Conservation (phyloP, 768 basidiomycete species). For the Termitomyces sp. region DNA sequence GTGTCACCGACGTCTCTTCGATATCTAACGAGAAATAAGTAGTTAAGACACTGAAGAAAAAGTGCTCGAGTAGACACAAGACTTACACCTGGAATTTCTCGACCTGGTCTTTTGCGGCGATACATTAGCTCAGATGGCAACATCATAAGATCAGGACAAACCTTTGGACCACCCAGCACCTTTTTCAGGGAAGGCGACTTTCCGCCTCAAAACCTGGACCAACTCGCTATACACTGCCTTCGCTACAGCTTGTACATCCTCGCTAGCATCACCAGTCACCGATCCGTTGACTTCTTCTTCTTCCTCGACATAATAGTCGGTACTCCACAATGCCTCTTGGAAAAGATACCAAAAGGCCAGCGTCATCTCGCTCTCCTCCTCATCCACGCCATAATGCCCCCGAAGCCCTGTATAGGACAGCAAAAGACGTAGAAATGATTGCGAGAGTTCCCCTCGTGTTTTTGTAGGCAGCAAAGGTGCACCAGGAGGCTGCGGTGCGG, state of each 20-base stretch:
- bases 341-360: slow-evolving; percentile 89
- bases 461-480: slow-evolving; percentile 16
- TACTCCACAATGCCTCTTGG: slow-evolving; percentile 82
- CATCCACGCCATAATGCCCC: slow-evolving; percentile 78
- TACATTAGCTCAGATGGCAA: background rate
- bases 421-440: slow-evolving; percentile 68
- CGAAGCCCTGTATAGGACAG: slow-evolving; percentile 70
- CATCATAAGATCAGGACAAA: slow-evolving; percentile 28
- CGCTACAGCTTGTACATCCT: slow-evolving; percentile 41
- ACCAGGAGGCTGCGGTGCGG: slow-evolving; percentile 20
- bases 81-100: slow-evolving; percentile 79
- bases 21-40: slow-evolving; percentile 45
- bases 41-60: background rate
- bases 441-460: slow-evolving; percentile 52
- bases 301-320: slow-evolving; percentile 46
- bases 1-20: slow-evolving; percentile 86
- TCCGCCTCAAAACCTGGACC: slow-evolving; percentile 65
- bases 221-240: slow-evolving; percentile 80
- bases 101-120: slow-evolving; percentile 53
- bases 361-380: slow-evolving; percentile 85
- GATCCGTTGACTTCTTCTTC: slow-evolving; percentile 5
- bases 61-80: background rate
- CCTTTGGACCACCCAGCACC: slow-evolving; percentile 66
- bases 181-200: slow-evolving; percentile 69
- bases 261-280: slow-evolving; percentile 25